These are phyloP conservation scores for Echria macrotheca DNA, from an alignment of 495 filamentous ascomycete species.

Conservation along the genomic window DNA sequence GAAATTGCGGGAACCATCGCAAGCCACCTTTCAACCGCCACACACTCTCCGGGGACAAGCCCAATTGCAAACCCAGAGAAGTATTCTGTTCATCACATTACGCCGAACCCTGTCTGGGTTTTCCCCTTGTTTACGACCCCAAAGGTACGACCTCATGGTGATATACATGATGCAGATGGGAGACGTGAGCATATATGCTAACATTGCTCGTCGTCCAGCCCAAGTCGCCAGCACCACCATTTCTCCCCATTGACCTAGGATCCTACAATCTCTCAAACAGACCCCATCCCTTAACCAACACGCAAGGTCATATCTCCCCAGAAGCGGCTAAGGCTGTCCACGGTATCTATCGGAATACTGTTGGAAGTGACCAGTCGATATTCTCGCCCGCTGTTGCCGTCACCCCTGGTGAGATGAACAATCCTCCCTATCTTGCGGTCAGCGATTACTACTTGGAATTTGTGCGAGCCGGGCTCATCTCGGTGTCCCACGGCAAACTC, in stretches of 20 bases:
- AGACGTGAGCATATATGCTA: no score
- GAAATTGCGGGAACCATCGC: conserved; percentile 72
- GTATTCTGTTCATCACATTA: conserved; percentile 60
- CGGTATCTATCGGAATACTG: conserved; percentile 44
- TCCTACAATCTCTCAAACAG: conserved; percentile 66
- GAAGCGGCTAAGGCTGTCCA: conserved; percentile 51
- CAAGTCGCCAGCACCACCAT: conserved; percentile 44
- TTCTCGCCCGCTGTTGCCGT: conserved; percentile 40
- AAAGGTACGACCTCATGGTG: conserved; percentile 35
- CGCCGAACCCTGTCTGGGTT: conserved; percentile 65
- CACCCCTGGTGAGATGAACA: conserved; percentile 24
- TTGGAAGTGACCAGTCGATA: conserved; percentile 61
- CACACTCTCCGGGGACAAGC: conserved; percentile 38
- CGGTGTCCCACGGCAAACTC: conserved; percentile 40
- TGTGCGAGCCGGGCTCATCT: conserved; percentile 60
- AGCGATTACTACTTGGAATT: conserved; percentile 68
- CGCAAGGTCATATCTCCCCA: conserved; percentile 51
- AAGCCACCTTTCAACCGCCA: conserved; percentile 57
- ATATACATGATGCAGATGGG: no score
- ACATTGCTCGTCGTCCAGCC: conserved; percentile 25
- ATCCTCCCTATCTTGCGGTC: conserved; percentile 61
- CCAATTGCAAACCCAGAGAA: conserved; percentile 27
- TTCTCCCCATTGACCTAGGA: conserved; percentile 70
- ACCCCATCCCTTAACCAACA: conserved; percentile 51
- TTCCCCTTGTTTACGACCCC: conserved; percentile 58